A percentile compares a stretch with the other conserved stretches of the same genome.
These are phyloP conservation scores for Calocybe indica DNA, from an alignment of 768 basidiomycete species.

Conservation along the genomic window DNA sequence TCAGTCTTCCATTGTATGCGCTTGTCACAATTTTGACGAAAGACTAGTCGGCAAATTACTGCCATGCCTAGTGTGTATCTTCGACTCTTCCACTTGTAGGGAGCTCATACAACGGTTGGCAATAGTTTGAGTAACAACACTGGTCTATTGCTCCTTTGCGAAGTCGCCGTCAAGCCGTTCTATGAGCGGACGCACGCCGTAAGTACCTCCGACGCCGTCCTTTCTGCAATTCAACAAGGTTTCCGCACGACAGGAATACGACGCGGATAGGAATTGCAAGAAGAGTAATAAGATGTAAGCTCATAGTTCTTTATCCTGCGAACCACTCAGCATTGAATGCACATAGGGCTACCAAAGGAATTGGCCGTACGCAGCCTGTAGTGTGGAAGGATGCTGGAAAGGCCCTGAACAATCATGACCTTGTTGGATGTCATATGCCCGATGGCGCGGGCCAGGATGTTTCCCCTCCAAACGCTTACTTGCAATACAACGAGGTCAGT, in stretches of 20 bases:
- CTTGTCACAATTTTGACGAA: background rate
- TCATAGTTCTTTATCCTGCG: too few species aligned
- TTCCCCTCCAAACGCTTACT: constrained; percentile 15
- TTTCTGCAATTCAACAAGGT: background rate
- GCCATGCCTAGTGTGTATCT: constrained; percentile 37
- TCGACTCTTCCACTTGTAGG: background rate
- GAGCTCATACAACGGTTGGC: constrained; percentile 4
- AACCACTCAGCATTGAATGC: background rate
- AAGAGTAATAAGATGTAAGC: constrained; percentile 29
- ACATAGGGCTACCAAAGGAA: constrained; percentile 46
- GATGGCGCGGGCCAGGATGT: constrained; percentile 38
- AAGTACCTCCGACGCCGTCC: constrained; percentile 3
- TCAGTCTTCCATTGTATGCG: constrained; percentile 12
- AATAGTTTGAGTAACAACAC: constrained; percentile 42
- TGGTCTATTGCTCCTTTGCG: constrained; percentile 55
- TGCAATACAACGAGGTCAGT: constrained; percentile 56
- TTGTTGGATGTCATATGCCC: constrained; percentile 56
- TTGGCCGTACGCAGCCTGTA: constrained; percentile 44
- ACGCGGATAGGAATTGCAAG: constrained; percentile 45
- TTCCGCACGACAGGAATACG: constrained; percentile 27
- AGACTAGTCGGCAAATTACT: constrained; percentile 49
- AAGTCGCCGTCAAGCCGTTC: constrained; percentile 53
- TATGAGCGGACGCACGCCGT: constrained; percentile 38
- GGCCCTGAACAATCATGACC: constrained; percentile 39
- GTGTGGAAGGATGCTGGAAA: constrained; percentile 57